Evolutionary conservation across 148 eudicot species (phyloP).

Genomic region (Rhododendron simsii): DNA sequence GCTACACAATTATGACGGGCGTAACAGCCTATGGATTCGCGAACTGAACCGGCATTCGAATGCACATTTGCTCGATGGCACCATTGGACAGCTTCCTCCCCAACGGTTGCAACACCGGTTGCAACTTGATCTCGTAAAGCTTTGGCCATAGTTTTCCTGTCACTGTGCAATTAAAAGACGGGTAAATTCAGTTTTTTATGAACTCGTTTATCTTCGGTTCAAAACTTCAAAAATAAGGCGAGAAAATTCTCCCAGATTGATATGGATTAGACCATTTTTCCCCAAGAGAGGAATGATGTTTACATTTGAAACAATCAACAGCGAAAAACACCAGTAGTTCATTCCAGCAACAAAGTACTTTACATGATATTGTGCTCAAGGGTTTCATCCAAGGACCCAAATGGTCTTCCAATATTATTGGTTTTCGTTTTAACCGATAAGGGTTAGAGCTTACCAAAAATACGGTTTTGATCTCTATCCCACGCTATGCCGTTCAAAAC

Average conservation of each 20-base stretch:
- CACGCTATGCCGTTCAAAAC: conserved; percentile 98
- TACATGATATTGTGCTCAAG: background rate
- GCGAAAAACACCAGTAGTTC: background rate
- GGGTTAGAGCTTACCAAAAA: conserved; percentile 61
- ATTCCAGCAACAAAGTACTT: background rate
- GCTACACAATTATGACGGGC: background rate
- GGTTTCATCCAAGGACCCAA: background rate
- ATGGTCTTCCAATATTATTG: background rate
- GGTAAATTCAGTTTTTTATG: background rate
- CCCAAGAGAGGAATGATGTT: background rate
- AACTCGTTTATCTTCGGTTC: background rate
- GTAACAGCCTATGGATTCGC: conserved; percentile 5
- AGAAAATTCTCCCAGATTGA: background rate
- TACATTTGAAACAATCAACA: background rate
- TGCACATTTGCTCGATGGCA: conserved; percentile 46
- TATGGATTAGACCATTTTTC: background rate
- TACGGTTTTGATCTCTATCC: conserved; percentile 54
- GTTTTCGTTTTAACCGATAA: background rate
- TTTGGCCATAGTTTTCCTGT: conserved; percentile 98
- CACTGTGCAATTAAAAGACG: conserved; percentile 30
- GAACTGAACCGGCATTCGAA: conserved; percentile 34
- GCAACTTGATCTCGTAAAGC: conserved; percentile 81
- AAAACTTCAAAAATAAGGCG: background rate
- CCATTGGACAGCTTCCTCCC: conserved; percentile 26
- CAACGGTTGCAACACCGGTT: conserved; percentile 47